Evolutionary conservation across 2,329 filamentous ascomycete genomes (phyloP).

Genomic region (Alternaria ethzedia): DNA sequence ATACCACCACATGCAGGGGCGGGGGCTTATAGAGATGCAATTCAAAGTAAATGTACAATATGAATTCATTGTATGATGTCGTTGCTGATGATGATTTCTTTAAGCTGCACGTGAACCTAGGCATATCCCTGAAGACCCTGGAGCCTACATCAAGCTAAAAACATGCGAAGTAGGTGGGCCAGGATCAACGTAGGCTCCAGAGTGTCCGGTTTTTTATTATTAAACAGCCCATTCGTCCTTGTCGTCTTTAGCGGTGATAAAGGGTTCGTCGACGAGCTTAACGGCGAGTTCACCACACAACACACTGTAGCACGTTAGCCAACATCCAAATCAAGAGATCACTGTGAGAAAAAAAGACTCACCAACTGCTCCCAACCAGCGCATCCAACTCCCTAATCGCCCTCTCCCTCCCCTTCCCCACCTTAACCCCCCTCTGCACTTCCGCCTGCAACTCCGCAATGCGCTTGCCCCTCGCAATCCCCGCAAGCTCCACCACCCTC

Average conservation of each 20-base stretch:
- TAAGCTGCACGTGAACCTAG: not conserved
- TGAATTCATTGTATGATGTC: not conserved
- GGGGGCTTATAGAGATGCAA: not conserved
- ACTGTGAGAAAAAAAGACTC: slow-evolving; percentile 41
- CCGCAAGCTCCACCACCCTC: slow-evolving; percentile 82
- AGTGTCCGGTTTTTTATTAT: not conserved
- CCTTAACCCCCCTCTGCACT: slow-evolving; percentile 76
- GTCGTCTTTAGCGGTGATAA: slow-evolving; percentile 76
- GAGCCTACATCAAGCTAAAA: not conserved
- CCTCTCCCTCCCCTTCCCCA: slow-evolving; percentile 75
- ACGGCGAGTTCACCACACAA: slow-evolving; percentile 95
- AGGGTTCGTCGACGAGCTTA: slow-evolving; percentile 91
- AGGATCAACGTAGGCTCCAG: not conserved
- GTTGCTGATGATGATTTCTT: not conserved
- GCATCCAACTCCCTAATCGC: slow-evolving; percentile 89
- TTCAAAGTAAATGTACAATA: not conserved
- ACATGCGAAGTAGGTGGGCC: not conserved
- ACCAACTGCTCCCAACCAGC: slow-evolving; percentile 91
- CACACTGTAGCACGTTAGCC: slow-evolving; percentile 63
- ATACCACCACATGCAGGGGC: not conserved
- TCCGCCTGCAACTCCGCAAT: slow-evolving; percentile 87
- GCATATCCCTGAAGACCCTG: not conserved
- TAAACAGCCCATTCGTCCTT: slow-evolving; percentile 76
- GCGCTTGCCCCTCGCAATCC: slow-evolving; percentile 74
- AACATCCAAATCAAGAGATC: no score